Evolutionary conservation across 2,329 filamentous ascomycete species (phyloP).

Genomic region (Arachnopeziza araneosa): DNA sequence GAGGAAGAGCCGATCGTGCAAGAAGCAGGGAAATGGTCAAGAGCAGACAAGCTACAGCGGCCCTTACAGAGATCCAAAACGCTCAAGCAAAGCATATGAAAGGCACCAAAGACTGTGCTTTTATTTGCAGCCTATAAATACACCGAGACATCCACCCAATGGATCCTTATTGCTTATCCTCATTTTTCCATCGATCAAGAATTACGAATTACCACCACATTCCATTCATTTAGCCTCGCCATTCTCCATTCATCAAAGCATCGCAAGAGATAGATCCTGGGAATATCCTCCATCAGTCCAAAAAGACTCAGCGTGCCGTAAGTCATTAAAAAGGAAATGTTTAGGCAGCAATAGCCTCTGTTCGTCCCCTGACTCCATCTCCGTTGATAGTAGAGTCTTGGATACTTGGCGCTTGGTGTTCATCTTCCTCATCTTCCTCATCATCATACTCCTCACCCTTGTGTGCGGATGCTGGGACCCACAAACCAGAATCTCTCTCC

Average conservation of each 20-base stretch:
- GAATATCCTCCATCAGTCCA: constrained; percentile 24
- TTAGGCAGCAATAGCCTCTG: constrained; percentile 38
- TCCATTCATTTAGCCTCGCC: background rate
- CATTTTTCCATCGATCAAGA: background rate
- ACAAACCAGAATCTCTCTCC: constrained; percentile 70
- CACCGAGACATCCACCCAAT: background rate
- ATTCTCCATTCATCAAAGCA: constrained; percentile 1
- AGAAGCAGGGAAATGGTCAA: background rate
- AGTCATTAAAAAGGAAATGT: background rate
- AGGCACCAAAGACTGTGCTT: background rate
- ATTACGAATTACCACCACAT: constrained; percentile 17
- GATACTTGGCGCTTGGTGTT: constrained; percentile 42
- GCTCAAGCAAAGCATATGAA: too few species aligned
- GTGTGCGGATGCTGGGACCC: constrained; percentile 69
- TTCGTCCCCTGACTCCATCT: constrained; percentile 48
- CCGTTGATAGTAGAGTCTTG: constrained; percentile 50
- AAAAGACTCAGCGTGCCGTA: background rate
- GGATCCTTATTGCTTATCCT: background rate
- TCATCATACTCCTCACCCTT: constrained; percentile 56
- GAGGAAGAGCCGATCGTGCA: background rate
- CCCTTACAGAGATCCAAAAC: too few species aligned
- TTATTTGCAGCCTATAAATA: background rate
- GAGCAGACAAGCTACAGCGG: too few species aligned
- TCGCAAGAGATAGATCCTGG: constrained; percentile 16
- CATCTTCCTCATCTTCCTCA: constrained; percentile 59